Conservation (phyloP, 148 eudicot genomes). For the Vaccinium corymbosum region DNA sequence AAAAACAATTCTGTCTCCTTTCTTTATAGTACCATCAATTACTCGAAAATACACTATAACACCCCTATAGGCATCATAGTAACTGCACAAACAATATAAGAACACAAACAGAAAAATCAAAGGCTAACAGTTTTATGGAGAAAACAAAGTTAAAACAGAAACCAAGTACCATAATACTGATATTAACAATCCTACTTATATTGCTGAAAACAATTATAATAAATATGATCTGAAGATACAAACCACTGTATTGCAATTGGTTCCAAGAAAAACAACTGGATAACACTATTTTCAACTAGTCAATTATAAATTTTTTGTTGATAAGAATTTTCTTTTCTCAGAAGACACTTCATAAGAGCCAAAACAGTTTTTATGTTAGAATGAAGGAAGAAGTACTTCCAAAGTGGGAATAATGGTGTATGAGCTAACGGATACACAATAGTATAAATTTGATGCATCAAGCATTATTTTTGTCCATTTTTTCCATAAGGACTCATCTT, state of each 20-base stretch:
- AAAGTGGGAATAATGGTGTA: neutral
- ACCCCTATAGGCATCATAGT: constrained; percentile 92
- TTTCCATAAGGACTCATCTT: neutral
- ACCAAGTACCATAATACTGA: neutral
- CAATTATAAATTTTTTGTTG: neutral
- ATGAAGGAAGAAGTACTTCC: neutral
- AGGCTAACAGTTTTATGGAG: neutral
- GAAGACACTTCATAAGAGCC: neutral
- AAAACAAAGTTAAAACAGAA: neutral
- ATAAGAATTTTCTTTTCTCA: neutral
- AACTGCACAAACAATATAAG: constrained; percentile 55
- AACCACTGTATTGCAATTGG: neutral
- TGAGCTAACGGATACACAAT: neutral
- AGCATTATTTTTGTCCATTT: neutral
- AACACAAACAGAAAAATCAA: constrained; percentile 17
- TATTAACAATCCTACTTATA: neutral
- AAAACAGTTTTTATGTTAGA: neutral
- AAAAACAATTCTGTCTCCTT: constrained; percentile 85
- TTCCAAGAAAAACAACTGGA: neutral
- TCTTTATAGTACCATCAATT: constrained; percentile 86
- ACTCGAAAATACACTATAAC: constrained; percentile 92
- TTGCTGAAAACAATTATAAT: neutral
- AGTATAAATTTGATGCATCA: neutral
- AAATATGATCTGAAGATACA: neutral
- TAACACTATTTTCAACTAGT: neutral